These are phyloP conservation scores for Spongispora temasekensis DNA, from an alignment of 1,284 basidiomycete genomes.

Conservation along the genomic window DNA sequence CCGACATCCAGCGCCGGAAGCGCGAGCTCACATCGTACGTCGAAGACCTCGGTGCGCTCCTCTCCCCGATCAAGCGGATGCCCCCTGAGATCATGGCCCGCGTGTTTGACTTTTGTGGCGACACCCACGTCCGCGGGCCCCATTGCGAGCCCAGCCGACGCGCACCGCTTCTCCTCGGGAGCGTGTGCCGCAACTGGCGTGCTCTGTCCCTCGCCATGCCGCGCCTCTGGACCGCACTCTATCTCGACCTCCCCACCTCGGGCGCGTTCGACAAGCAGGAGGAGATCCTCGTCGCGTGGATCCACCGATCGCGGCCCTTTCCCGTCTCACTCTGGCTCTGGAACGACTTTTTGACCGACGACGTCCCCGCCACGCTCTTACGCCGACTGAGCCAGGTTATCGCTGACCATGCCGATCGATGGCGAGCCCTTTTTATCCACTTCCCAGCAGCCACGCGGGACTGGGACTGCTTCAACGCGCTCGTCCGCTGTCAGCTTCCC, in stretches of 20 bases:
- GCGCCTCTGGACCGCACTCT: conserved; percentile 34
- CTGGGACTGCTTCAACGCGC: conserved; percentile 27
- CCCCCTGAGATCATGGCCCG: conserved; percentile 36
- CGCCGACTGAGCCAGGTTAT: conserved; percentile 21
- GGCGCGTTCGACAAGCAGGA: conserved; percentile 26
- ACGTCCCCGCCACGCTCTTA: conserved; percentile 29
- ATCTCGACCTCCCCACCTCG: conserved; percentile 30
- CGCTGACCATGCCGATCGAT: conserved; percentile 27
- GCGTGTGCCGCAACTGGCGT: conserved; percentile 32
- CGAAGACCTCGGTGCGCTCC: conserved; percentile 34
- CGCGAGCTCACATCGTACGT: conserved; percentile 30
- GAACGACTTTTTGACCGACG: conserved; percentile 36
- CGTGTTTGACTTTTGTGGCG: conserved; percentile 35
- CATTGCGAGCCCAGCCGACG: conserved; percentile 34
- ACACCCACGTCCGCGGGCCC: conserved; percentile 26
- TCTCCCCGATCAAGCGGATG: conserved; percentile 35
- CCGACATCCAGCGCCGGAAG: conserved; percentile 31
- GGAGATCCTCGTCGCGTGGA: conserved; percentile 27
- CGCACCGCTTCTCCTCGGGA: conserved; percentile 30
- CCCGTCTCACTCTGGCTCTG: conserved; percentile 30
- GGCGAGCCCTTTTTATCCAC: conserved; percentile 33
- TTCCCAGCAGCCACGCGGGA: conserved; percentile 30
- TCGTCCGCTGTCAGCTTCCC: conserved; percentile 27
- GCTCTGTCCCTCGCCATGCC: conserved; percentile 31
- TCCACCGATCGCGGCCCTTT: conserved; percentile 29